Base-by-base conservation (phyloP, 768 basidiomycete species). In the Leccinellum albellum region DNA sequence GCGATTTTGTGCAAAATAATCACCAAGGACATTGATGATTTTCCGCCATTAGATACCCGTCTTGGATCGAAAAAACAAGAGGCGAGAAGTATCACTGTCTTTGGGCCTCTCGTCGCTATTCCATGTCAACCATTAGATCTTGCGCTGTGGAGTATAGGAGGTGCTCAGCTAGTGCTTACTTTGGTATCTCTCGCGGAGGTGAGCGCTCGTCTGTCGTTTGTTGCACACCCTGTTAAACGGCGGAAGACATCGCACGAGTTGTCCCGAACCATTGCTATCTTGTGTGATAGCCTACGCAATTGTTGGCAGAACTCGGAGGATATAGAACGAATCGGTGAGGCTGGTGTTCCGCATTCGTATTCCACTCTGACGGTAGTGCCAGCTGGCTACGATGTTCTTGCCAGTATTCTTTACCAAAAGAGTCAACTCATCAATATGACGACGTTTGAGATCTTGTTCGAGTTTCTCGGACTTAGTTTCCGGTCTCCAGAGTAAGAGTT, bases 281-380 rank as follows among this genome's bases (percentile, higher is more conserved):
- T 96, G 21, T 80, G 83, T 9, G 92, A 95, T 63, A 83, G 88
- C 3, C 69, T 97, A 46, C 83, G 83, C 61, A 87, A 89, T 62
- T 90, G 84, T 63, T 98, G 95, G 95, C 84, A 91, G 64, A 93
- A 92, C 65, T 94, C 91, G 33, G 94, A 95, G 67, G 95, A 97
- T 63, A 93, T 95, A 87, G 94, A 96, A 67, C 79, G 87, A 32
- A 73, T 94, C 53, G 84, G 93, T 94, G 63, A 65, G 88, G 78
- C 13, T 4, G n/a, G 15, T n/a, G 17, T 31, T 49, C 6, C 35
- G 42, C 46, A 2, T 37, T 51, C 6, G n/a, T 24, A 20, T n/a
- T 50, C 54, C 24, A 31, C 24, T 24, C 21, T 46, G 23, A 46
- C 53, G 50, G 60, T n/a, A 23, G 24, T 20, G 24, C 15, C 56